Percentiles rank a stretch among this genome's conserved stretches.
phyloP scores from a whole-genome alignment of 73 alveolate genomes.

The Symbiodinium natans region DNA sequence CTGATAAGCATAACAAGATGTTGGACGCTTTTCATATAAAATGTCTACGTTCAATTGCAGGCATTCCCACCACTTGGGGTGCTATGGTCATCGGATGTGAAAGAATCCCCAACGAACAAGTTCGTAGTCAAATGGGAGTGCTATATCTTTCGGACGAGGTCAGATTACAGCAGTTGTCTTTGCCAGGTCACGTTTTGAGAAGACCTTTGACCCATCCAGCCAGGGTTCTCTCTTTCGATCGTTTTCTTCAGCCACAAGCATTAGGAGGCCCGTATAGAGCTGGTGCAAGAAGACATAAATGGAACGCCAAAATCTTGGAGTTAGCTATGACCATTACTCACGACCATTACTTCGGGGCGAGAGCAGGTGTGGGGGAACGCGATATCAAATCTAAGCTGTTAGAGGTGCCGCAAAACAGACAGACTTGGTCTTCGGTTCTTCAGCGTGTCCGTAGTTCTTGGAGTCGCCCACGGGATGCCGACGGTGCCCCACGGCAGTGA shows the following conservation, averaged over 20 bases:
- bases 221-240: not conserved
- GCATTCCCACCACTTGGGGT: conserved; percentile 47
- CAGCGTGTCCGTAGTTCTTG: not conserved
- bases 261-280: not conserved
- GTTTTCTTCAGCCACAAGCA: not conserved
- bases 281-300: not conserved
- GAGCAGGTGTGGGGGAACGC: not conserved
- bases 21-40: not conserved
- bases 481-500: not conserved
- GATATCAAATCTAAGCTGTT: not conserved
- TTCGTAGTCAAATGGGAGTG: not conserved
- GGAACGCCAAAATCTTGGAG: not conserved
- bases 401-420: not conserved
- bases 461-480: not conserved
- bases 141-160: not conserved
- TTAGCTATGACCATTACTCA: not conserved
- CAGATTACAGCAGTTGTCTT: not conserved
- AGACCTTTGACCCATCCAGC: not conserved
- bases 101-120: conserved; percentile 8
- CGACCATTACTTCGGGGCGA: conserved; percentile 30
- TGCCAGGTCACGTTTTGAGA: not conserved
- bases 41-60: not conserved
- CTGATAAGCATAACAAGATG: not conserved
- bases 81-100: not conserved
- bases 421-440: not conserved